Conservation (phyloP, 2,329 filamentous ascomycete genomes). For the Aspergillus amoenus region DNA sequence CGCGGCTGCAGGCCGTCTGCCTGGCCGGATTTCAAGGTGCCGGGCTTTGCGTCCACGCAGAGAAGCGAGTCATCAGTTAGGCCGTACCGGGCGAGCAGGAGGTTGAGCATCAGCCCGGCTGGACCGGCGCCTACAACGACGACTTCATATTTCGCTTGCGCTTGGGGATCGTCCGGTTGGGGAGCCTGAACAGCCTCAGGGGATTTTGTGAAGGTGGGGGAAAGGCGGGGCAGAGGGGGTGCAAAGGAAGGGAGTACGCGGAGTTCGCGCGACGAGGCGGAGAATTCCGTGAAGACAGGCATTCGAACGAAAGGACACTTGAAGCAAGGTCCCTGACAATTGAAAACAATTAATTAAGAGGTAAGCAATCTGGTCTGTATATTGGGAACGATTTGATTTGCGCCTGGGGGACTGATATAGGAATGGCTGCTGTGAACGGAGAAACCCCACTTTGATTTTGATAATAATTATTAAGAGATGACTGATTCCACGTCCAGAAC, state of each 20-base stretch:
- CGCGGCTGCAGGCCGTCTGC: slow-evolving; percentile 46
- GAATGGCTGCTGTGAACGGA: neutral
- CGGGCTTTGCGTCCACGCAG: slow-evolving; percentile 44
- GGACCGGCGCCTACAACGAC: slow-evolving; percentile 45
- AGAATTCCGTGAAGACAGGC: slow-evolving; percentile 42
- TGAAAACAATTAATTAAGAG: neutral
- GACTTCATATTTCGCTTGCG: slow-evolving; percentile 42
- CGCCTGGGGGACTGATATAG: neutral
- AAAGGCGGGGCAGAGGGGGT: slow-evolving; percentile 42
- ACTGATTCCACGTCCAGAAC: neutral
- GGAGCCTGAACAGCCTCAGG: neutral
- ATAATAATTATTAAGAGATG: slow-evolving; percentile 10
- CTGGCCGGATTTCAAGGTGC: slow-evolving; percentile 41
- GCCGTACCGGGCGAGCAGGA: slow-evolving; percentile 46
- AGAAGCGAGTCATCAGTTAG: slow-evolving; percentile 41
- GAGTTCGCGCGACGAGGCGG: slow-evolving; percentile 37
- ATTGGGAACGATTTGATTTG: neutral
- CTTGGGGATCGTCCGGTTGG: neutral
- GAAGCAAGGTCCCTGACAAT: neutral
- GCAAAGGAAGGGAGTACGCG: slow-evolving; percentile 42
- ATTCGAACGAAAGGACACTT: slow-evolving; percentile 21
- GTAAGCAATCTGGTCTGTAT: neutral
- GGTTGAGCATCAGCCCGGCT: slow-evolving; percentile 42
- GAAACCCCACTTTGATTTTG: neutral
- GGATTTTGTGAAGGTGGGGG: slow-evolving; percentile 28